Conservation (phyloP, 768 basidiomycete genomes). For the Lactifluus subvellereus region DNA sequence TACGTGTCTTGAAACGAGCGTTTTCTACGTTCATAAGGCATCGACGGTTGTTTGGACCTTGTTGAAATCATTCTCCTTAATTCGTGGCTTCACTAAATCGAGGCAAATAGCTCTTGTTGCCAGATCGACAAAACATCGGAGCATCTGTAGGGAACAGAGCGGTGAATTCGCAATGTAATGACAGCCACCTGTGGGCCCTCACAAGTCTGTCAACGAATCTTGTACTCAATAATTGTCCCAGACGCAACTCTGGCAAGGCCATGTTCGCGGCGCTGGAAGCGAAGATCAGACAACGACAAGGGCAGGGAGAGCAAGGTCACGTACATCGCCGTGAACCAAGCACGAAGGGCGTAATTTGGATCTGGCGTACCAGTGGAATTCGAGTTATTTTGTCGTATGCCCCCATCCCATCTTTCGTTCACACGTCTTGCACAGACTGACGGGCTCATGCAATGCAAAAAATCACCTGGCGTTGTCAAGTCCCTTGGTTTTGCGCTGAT, state of each 20-base stretch:
- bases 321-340: slow-evolving; percentile 22
- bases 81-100: neutral
- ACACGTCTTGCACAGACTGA: neutral
- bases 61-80: slow-evolving; percentile 13
- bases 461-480: neutral
- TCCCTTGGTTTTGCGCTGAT: neutral
- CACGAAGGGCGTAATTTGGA: slow-evolving; percentile 4
- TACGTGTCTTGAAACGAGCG: slow-evolving; percentile 15
- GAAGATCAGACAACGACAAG: neutral
- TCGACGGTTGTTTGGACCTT: neutral
- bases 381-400: neutral
- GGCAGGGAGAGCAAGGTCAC: neutral
- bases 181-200: neutral
- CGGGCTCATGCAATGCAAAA: neutral
- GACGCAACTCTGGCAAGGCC: neutral
- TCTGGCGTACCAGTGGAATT: neutral
- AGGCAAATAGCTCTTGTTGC: slow-evolving; percentile 1
- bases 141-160: neutral
- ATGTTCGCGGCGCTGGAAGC: slow-evolving; percentile 1
- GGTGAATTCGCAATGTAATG: neutral
- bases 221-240: neutral
- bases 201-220: neutral
- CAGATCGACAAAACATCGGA: neutral
- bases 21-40: neutral
- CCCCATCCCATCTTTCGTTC: slow-evolving; percentile 13